Evolutionary conservation across 805 yeast genomes (phyloP), one percentile per base, ranked within the genome.

Genomic region (Yarrowia sp.): DNA sequence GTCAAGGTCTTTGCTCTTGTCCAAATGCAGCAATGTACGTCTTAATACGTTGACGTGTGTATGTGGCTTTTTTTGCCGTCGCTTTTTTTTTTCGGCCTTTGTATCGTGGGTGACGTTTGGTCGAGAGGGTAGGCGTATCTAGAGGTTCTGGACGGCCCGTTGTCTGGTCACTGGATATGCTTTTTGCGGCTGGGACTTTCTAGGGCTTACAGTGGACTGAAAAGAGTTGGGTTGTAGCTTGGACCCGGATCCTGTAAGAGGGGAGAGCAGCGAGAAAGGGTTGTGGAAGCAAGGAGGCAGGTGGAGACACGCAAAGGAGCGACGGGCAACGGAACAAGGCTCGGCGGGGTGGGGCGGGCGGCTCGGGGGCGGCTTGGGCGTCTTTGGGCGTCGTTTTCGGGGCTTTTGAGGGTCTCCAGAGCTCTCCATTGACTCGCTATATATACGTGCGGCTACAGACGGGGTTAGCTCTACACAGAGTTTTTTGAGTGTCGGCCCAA

Each of bases 361-460:
- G 30, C 30, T 26, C 30, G 4, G 8, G 8, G 30, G 30, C 30
- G 30, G 4, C 30, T 26, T 4, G 30, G 9, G 9, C 19, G 30
- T 9, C 28, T n/a, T 6, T 9, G 19, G n/a, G 52, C 36, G 36
- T 12, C 52, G 52, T 19, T 7, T n/a, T 17, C 24, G 19, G 28
- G 28, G 9, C 5, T n/a, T 48, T 30, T 30, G 11, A 12, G 6
- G 24, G 24, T 16, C 52, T 8, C n/a, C 9, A 1, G 3, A 19
- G 12, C 54, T 32, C 38, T 30, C 52, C 32, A 33, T 12, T 30
- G 36, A 46, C 54, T 48, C 41, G 30, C 58, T 54, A 54, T 54
- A 54, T 54, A 54, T 36, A 54, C 46, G 61, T 54, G 44, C 61
- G 61, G 61, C 46, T 54, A 54, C 61, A 26, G 61, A 54, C 61